Evolutionary conservation across 140 eudicot genomes (phyloP), one percentile per base, ranked within the genome.

Genomic region (Cichorium intybus): DNA sequence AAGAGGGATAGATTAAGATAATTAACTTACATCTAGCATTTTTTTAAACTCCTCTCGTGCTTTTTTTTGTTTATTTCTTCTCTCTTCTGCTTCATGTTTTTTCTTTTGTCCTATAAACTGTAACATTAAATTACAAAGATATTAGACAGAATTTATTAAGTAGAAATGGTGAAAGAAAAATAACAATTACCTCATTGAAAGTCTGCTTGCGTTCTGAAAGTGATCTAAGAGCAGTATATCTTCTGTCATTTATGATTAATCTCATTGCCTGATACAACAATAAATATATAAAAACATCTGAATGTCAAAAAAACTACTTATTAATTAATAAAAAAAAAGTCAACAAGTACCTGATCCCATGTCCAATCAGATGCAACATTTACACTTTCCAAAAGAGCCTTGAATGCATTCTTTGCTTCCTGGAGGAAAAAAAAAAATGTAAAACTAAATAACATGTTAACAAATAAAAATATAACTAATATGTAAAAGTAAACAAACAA

Each of bases 201-300:
- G 96, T 87, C 69, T 88, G 96, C 53, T 88, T 92, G 48, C 96
- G 80, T 68, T 92, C 99, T 23, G 84, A 84, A 49, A 92, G 88
- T 28, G 98, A 71, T 75, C 80, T 81, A 70, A 92, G 82, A 55
- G 95, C 88, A 60, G 81, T 87, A 65, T 85, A 92, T 56, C 95
- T 71, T 71, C 70, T 66, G 75, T 92, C 99, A 75, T 83, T 92
- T 46, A 92, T 84, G 26, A 85, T 87, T 53, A 77, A 82, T 68
- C 92, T 78, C 97, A 91, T 87, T 34, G 95, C 81, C 97, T 90
- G 63, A 71, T 56, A 63, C 16, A 54, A 23, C 5, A 29, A 0
- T 8, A 64, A n/a, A 31, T 50, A 43, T 39, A 70, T 61, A 62
- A 73, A 73, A n/a, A 24, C 17, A 52, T 61, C 28, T 54, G 29